These are phyloP conservation scores for Solanum sitiens DNA, from an alignment of 257 asterid species.

Conservation along the genomic window DNA sequence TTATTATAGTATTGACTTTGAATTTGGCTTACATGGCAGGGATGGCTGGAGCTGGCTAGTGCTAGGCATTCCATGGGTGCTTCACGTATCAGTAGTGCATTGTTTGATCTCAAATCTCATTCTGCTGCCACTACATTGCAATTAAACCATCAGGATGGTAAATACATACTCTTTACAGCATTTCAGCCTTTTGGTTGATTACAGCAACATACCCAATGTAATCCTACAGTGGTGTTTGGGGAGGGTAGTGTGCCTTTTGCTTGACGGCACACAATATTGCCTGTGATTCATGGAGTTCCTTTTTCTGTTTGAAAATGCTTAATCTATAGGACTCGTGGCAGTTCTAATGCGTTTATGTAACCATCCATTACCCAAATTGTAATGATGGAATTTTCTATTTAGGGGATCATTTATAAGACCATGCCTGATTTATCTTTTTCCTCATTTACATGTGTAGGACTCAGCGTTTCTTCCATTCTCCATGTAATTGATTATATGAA, in stretches of 20 bases:
- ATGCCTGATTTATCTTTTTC: not conserved
- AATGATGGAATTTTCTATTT: not conserved
- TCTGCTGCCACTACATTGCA: slow-evolving; percentile 65
- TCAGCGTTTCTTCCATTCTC: not conserved
- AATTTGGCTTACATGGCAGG: slow-evolving; percentile 23
- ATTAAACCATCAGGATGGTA: slow-evolving; percentile 37
- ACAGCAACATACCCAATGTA: not conserved
- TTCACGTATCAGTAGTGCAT: slow-evolving; percentile 59
- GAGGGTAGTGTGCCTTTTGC: not conserved
- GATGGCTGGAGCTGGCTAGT: slow-evolving; percentile 87
- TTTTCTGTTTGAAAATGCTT: not conserved
- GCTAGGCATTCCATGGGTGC: slow-evolving; percentile 89
- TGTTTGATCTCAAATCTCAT: slow-evolving; percentile 71
- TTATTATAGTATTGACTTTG: not conserved
- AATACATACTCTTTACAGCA: not conserved
- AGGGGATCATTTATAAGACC: not conserved
- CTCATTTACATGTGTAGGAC: not conserved
- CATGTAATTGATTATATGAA: not conserved
- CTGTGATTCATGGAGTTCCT: not conserved
- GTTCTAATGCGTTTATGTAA: not conserved
- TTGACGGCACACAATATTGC: not conserved
- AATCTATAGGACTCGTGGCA: not conserved
- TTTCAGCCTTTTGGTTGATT: not conserved
- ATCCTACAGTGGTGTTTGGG: not conserved
- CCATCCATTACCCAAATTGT: not conserved